Percentiles rank a stretch among this genome's conserved stretches.
phyloP scores from a whole-genome alignment of 78 protist genomes.

The Dictyostelium purpureum region DNA sequence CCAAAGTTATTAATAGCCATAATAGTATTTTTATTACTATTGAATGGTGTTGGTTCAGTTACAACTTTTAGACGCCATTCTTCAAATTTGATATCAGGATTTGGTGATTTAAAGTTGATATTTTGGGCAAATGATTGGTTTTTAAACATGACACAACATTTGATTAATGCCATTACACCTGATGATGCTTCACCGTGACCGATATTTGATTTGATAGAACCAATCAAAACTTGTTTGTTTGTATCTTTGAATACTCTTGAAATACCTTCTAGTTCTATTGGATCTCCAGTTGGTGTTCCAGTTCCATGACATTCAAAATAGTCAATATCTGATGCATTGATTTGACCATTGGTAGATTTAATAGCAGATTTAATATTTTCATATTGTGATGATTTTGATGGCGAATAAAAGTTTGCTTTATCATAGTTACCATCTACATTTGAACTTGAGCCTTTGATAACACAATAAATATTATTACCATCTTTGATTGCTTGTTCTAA shows the following conservation, averaged over 20 bases:
- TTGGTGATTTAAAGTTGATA: conserved; percentile 52
- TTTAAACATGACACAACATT: conserved; percentile 50
- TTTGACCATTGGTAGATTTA: not conserved
- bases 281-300: conserved; percentile 79
- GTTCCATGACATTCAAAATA: conserved; percentile 83
- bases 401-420: conserved; percentile 3
- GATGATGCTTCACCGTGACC: conserved; percentile 80
- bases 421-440: conserved; percentile 19
- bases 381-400: conserved; percentile 18
- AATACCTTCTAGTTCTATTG: conserved; percentile 44
- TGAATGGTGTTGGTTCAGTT: conserved; percentile 9
- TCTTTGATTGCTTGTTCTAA: not conserved
- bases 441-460: conserved; percentile 1
- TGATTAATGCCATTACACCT: conserved; percentile 19
- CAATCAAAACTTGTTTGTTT: not conserved
- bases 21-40: not conserved
- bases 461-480: conserved; percentile 40
- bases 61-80: conserved; percentile 54
- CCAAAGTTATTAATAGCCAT: conserved; percentile 81
- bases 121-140: conserved; percentile 19
- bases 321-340: conserved; percentile 19
- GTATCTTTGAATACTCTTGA: conserved; percentile 21
- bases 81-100: conserved; percentile 57
- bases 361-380: not conserved
- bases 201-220: not conserved